Base-by-base conservation (phyloP, 202 grass and related monocot genomes). In the Dendrocalamus latiflorus region DNA sequence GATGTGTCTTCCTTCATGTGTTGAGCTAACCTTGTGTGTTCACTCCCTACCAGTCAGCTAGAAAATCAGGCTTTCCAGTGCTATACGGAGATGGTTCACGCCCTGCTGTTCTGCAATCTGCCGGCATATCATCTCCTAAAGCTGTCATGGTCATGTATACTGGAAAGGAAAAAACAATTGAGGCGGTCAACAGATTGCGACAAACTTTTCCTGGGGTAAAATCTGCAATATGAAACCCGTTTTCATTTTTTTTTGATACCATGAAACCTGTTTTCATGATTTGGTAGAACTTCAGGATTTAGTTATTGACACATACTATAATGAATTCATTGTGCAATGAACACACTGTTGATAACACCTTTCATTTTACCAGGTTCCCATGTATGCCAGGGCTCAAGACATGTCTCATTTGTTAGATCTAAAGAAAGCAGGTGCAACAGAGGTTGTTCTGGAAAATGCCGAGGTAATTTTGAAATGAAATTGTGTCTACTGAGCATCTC, bases 101-200 rank as follows among this genome's bases (percentile, higher is more conserved):
- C 5, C 95, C 93, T n/a, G 79, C 85, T 68, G 95, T 98, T 78
- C 84, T 98, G 85, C 95, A 98, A 68, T 98, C 95, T 66, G 95
- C 95, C 54, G 91, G 95, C 75, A 82, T 98, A 93, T 90, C 95
- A 14, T 90, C 90, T 87, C 95, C 95, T 55, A 95, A 98, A 92
- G 95, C 95, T 87, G 88, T 98, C 59, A 95, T 98, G 93, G 62
- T 95, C 69, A 98, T 98, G 95, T 91, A 98, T 70, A 90, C 90
- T 4, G 92, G 90, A 76, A 94, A 91, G 41, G 87, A 90, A 80
- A 91, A 79, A 68, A 93, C 95, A 38, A 71, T 89, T 26, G 92
- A 89, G 49, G 75, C 95, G 69, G 95, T 98, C 63, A 91, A 89
- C 83, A 93, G 91, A 87, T 78, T 98, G 63, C 83, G 93, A 18